phyloP scores from a whole-genome alignment of 2,329 filamentous ascomycete genomes.

The Plectosphaerella sp. region DNA sequence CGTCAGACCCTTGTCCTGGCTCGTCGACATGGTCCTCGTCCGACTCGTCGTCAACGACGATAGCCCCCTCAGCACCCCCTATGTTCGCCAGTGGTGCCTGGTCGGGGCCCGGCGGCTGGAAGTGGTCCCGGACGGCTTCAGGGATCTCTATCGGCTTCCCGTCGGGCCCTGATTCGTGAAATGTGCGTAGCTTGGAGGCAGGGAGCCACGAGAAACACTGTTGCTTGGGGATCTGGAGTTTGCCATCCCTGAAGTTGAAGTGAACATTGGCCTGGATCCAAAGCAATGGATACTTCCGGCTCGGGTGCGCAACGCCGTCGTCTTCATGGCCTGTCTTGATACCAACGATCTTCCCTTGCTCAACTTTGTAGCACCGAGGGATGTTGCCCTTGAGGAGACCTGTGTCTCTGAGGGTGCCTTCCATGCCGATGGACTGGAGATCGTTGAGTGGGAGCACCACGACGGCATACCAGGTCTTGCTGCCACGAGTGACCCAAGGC shows the following conservation, averaged over 20 bases:
- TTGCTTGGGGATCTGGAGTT: background rate
- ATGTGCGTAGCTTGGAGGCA: background rate
- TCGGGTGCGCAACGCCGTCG: background rate
- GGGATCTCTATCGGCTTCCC: background rate
- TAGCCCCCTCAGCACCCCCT: background rate
- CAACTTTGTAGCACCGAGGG: background rate
- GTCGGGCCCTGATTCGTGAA: background rate
- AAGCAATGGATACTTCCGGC: background rate
- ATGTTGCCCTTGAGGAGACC: background rate
- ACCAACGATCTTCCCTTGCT: background rate
- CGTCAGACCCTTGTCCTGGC: background rate
- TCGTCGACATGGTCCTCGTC: no score
- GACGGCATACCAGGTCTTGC: slow-evolving; percentile 1
- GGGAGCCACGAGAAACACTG: slow-evolving; percentile 1
- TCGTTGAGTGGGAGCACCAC: background rate
- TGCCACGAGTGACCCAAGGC: background rate
- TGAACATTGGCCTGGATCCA: background rate
- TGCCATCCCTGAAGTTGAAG: background rate
- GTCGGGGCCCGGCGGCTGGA: background rate
- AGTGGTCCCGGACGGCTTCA: background rate
- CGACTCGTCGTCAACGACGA: no score
- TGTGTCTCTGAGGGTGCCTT: background rate
- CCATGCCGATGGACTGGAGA: background rate
- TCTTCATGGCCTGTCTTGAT: background rate
- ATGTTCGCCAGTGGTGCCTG: background rate